Evolutionary conservation across 2,329 filamentous ascomycete species (phyloP).

Genomic region (Sphaerostilbella broomeana): DNA sequence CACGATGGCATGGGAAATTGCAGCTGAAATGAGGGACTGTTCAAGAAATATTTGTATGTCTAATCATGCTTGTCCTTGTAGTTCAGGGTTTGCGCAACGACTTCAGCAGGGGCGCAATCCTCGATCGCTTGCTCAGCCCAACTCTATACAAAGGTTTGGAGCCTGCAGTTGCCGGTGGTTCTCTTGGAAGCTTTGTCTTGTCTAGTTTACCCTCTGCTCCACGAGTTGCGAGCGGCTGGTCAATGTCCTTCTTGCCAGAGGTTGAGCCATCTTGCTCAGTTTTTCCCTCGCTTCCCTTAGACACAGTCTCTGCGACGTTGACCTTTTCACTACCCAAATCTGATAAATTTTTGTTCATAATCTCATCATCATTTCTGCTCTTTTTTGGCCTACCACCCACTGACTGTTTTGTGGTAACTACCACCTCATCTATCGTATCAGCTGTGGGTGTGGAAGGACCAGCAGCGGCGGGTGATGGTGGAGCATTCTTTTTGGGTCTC

Average conservation of each 20-base stretch:
- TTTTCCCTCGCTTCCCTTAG: too few relatives aligned
- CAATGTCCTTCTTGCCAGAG: too few relatives aligned
- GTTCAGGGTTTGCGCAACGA: slow-evolving; percentile 35
- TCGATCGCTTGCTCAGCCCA: slow-evolving; percentile 43
- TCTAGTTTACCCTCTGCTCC: slow-evolving; percentile 8
- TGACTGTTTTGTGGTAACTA: too few relatives aligned
- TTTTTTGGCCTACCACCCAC: background rate
- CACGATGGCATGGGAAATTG: too few relatives aligned
- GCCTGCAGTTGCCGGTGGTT: slow-evolving; percentile 14
- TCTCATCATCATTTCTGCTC: background rate
- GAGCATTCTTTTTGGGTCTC: slow-evolving; percentile 34
- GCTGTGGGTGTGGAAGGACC: background rate
- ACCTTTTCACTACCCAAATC: too few relatives aligned
- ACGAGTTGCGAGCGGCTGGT: too few relatives aligned
- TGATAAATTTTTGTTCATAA: too few relatives aligned
- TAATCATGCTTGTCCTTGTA: too few relatives aligned
- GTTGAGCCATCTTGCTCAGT: too few relatives aligned
- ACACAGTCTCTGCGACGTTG: too few relatives aligned
- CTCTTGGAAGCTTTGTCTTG: slow-evolving; percentile 12
- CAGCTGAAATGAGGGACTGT: background rate
- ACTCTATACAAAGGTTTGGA: slow-evolving; percentile 42
- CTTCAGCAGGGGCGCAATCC: slow-evolving; percentile 47
- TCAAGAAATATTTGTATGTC: too few relatives aligned
- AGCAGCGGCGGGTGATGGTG: slow-evolving; percentile 8
- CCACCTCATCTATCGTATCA: too few relatives aligned